These are phyloP conservation scores for Beta vulgaris DNA, from an alignment of 148 eudicot species.

Conservation along the genomic window DNA sequence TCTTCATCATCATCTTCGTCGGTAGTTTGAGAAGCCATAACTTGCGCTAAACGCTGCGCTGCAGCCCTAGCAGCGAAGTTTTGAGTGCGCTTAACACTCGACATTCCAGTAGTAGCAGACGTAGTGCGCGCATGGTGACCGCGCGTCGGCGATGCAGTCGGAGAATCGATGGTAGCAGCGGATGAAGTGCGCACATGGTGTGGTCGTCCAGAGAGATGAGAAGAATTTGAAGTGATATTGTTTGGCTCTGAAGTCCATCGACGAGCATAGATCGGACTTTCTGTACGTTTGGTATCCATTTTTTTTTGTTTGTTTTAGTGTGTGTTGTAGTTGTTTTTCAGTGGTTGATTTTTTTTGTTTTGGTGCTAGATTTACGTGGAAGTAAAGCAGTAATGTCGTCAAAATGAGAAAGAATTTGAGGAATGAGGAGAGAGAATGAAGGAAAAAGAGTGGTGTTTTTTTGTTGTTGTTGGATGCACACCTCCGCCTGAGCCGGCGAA, in stretches of 20 bases:
- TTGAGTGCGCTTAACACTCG: conserved; percentile 72
- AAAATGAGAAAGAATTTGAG: not conserved
- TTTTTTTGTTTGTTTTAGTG: too few species aligned
- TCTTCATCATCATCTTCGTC: conserved; percentile 54
- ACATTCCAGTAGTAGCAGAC: conserved; percentile 52
- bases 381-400: not conserved
- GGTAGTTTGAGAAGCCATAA: conserved; percentile 78
- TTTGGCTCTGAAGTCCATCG: conserved; percentile 63
- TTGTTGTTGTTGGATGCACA: not conserved
- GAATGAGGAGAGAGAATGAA: not conserved
- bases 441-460: not conserved
- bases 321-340: too few species aligned
- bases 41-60: conserved; percentile 85
- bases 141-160: conserved; percentile 35
- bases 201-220: conserved; percentile 22
- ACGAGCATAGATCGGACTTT: conserved; percentile 45
- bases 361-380: conserved; percentile 4
- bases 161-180: conserved; percentile 25
- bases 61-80: conserved; percentile 86
- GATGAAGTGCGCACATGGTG: conserved; percentile 31
- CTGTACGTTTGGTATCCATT: conserved; percentile 29
- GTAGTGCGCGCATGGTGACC: conserved; percentile 58
- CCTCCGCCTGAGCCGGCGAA: not conserved
- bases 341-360: too few species aligned
- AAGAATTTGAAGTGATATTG: conserved; percentile 20